Base-by-base conservation (phyloP, 192 early-diverging fungal species). In the Jimgerdemannia flammicorona region DNA sequence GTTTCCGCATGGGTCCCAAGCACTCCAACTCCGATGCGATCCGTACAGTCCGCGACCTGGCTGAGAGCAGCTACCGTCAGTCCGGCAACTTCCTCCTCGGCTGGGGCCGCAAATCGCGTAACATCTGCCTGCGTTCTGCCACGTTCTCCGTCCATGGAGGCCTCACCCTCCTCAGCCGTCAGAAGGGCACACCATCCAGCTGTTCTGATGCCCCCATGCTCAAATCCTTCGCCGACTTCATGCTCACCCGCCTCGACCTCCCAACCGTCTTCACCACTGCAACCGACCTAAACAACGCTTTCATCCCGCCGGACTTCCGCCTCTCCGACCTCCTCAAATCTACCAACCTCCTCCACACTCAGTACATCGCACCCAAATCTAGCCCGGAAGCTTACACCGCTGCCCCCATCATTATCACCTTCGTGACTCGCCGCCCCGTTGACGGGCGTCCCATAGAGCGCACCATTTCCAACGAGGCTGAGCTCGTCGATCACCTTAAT, bases 61-160 rank as follows among this genome's bases (percentile, higher is more conserved):
- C 20, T 7, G 44, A 59, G 10, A 67, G 69, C 4, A 2, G 11
- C 4, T 54, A 10, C 49, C 8, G 14, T 6, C 8, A 59, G 14
- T 0, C 0, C 8, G 49, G 49, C 49, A 59, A 59, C 14, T 6
- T 59, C 49, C 6, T 59, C 49, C 18, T 14, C 29, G 67, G 67
- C 67, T 14, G 19, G 18, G 63, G 39, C 4, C 72, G 67, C 7
- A 64, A 41, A 40, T 4, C 65, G 18, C 66, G 67, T n/a, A 75
- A 75, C 14, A n/a, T 75, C 3, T 75, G 74, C 67, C 67, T 75
- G 4, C 74, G 74, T 10, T 75, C 74, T 20, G 66, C 67, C 42
- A 69, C 74, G 29, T 75, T 75, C 68, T 66, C 66, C 2, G 66
- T 75, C 44, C 74, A 75, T 14, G 74, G 66, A 20, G 74, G 74